Evolutionary conservation across 2,329 filamentous ascomycete species (phyloP), one percentile per base, ranked within the genome.

Genomic region (Stemphylium beticola): DNA sequence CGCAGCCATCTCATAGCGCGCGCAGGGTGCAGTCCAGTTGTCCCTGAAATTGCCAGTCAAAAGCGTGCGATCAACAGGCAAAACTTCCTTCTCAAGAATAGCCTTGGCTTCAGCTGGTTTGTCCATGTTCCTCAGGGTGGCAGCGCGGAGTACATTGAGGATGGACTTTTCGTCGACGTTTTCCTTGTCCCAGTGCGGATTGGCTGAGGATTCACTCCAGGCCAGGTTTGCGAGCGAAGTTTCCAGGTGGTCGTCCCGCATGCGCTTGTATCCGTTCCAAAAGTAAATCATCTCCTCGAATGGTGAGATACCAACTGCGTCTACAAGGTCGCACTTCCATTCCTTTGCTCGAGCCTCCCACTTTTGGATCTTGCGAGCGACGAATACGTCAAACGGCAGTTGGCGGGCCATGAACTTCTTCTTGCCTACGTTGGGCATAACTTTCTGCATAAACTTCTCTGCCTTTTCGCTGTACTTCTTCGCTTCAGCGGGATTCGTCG

Each of bases 281-380:
- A 98, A 86, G 73, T 93, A 96, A 11, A 90, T 87, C 89, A 98
- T 96, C 78, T 98, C 95, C 67, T 92, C 85, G 0, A 91, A 80
- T 0, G 95, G 95, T 55, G 87, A 90, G 3, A 91, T 82, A 0
- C 92, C 92, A 8, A 96, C 82, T 0, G 90, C 92, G 64, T 98
- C 93, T 1, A 89, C 83, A 3, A 97, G 79, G 42, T 88, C 84
- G 57, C 69, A 72, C 2, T 83, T 80, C 74, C 87, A 84, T 40
- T 83, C 80, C 68, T 87, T 88, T 4, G 90, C 87, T 18, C 92
- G 83, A 26, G 87, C 85, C 67, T 96, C 89, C 93, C 93, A 97
- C 74, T 96, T 96, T 49, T 86, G 82, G 12, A 98, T 77, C 78
- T 96, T 98, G 53, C 92, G 87, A 47, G 85, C 81, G 11, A 95